Conservation (phyloP, 1,139 yeast species). For the Pneumocystis sp. region DNA sequence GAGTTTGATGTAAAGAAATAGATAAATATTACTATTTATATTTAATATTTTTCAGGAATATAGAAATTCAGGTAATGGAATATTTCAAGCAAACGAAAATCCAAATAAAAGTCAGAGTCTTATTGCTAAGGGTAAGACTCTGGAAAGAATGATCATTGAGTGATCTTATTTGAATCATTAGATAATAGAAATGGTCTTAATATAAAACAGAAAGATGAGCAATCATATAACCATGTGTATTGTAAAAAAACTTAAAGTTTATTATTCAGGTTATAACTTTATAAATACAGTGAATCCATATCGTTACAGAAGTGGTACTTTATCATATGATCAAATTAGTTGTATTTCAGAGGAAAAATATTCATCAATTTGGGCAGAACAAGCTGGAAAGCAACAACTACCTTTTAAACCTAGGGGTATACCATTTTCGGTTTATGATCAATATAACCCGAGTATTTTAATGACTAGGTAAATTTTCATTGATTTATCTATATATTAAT, state of each 20-base stretch:
- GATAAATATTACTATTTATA: neutral
- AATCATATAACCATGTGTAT: neutral
- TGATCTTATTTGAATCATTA: neutral
- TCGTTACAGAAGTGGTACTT: neutral
- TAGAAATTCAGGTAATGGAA: neutral
- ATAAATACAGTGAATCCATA: neutral
- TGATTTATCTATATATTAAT: neutral
- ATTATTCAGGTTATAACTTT: neutral
- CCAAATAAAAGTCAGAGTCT: neutral
- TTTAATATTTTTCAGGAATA: neutral
- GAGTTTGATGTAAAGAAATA: neutral
- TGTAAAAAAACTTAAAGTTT: neutral
- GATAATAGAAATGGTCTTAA: neutral
- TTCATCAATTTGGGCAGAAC: neutral
- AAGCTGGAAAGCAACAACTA: conserved; percentile 8
- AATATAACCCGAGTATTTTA: conserved; percentile 23
- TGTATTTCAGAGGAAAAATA: neutral
- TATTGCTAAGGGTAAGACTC: neutral
- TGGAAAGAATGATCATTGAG: too few relatives aligned
- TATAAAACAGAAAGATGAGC: neutral
- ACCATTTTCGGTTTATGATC: conserved; percentile 25
- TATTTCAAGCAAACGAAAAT: neutral
- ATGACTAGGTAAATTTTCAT: conserved; percentile 15
- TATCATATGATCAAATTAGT: neutral
- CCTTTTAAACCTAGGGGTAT: conserved; percentile 29